Percentiles rank a stretch among this genome's conserved stretches.
These are phyloP conservation scores for Coemansia biformis DNA, from an alignment of 192 early-diverging fungal genomes.

Conservation along the genomic window DNA sequence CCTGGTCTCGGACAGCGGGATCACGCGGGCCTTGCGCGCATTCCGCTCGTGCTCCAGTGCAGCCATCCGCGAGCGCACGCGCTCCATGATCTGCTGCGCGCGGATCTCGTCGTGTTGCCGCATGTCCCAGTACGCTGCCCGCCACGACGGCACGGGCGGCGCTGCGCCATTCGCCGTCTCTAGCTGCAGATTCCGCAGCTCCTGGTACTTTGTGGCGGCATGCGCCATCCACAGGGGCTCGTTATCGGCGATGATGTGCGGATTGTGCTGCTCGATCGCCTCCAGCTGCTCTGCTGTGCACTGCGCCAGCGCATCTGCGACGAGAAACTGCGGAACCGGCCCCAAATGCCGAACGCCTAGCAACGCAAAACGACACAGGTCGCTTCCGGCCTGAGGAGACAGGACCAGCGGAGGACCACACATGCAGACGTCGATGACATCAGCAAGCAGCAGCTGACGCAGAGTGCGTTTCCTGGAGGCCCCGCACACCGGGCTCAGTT, in stretches of 20 bases:
- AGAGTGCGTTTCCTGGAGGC: no score
- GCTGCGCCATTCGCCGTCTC: constrained; percentile 7
- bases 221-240: constrained; percentile 33
- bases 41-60: constrained; percentile 25
- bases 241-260: constrained; percentile 38
- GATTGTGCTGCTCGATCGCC: constrained; percentile 34
- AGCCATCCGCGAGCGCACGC: constrained; percentile 24
- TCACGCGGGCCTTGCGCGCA: constrained; percentile 24
- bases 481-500: no score
- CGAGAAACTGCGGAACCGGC: constrained; percentile 26
- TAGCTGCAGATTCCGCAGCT: constrained; percentile 9
- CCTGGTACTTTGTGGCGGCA: constrained; percentile 16
- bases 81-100: constrained; percentile 29
- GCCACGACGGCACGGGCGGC: constrained; percentile 21
- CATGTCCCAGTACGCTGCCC: constrained; percentile 27
- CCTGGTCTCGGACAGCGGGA: neutral
- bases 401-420: no score
- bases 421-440: no score
- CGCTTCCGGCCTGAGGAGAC: neutral
- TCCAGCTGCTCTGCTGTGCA: constrained; percentile 45
- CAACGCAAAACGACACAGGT: neutral
- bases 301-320: constrained; percentile 21
- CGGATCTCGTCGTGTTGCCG: constrained; percentile 26
- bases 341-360: constrained; percentile 28
- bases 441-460: no score